These are phyloP conservation scores for Xylariaceae sp. DNA, from an alignment of 2,329 filamentous ascomycete genomes.

Conservation along the genomic window DNA sequence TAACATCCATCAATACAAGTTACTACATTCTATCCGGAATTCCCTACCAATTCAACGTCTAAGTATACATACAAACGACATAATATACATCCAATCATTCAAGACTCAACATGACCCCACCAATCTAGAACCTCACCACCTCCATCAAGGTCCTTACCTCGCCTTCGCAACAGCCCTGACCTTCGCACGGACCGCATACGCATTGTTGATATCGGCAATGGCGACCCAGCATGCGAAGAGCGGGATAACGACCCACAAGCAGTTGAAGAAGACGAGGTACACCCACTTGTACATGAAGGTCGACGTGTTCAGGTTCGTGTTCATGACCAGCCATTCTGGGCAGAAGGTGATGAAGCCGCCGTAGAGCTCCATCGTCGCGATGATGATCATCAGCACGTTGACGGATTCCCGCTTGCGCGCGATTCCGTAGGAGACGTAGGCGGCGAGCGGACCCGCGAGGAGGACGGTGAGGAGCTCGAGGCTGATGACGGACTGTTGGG, in stretches of 20 bases:
- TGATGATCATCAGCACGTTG: conserved; percentile 58
- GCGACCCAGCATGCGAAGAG: conserved; percentile 54
- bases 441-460: conserved; percentile 54
- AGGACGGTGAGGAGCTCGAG: conserved; percentile 63
- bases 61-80: too few relatives aligned
- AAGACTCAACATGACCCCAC: too few relatives aligned
- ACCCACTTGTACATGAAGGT: conserved; percentile 67
- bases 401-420: conserved; percentile 49
- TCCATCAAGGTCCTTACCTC: neutral
- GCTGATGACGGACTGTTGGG: conserved; percentile 50
- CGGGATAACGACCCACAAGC: conserved; percentile 61
- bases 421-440: conserved; percentile 57
- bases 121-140: too few relatives aligned
- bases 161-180: conserved; percentile 18
- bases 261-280: conserved; percentile 65
- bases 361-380: conserved; percentile 63
- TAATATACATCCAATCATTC: too few relatives aligned
- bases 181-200: conserved; percentile 41
- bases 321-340: conserved; percentile 62
- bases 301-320: conserved; percentile 56
- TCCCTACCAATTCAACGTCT: too few relatives aligned
- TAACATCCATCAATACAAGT: too few relatives aligned
- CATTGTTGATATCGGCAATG: conserved; percentile 49
- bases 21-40: too few relatives aligned
- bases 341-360: conserved; percentile 68